Evolutionary conservation across 176 grass and related monocot genomes (phyloP).

Genomic region (Carex myosuroides): DNA sequence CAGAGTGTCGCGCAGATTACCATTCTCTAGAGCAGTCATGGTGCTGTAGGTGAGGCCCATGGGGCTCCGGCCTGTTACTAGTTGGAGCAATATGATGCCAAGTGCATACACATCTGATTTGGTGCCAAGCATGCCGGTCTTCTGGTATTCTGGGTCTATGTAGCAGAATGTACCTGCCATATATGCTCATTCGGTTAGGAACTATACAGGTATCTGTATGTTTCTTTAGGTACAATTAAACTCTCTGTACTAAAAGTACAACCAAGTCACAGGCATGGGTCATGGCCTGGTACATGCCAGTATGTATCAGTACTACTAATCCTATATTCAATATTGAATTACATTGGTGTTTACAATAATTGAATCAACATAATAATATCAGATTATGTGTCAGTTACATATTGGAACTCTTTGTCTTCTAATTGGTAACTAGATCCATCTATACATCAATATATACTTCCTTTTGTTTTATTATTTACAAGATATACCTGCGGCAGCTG

Average conservation of each 20-base stretch:
- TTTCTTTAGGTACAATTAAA: neutral
- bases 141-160: slow-evolving; percentile 94
- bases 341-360: neutral
- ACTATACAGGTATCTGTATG: neutral
- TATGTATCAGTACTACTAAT: neutral
- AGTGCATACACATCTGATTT: slow-evolving; percentile 89
- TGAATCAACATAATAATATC: neutral
- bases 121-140: slow-evolving; percentile 58
- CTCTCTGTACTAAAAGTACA: neutral
- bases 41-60: slow-evolving; percentile 69
- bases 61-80: slow-evolving; percentile 49
- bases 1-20: slow-evolving; percentile 35
- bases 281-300: too few relatives aligned
- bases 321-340: neutral
- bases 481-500: slow-evolving; percentile 43
- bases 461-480: neutral
- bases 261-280: neutral
- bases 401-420: neutral
- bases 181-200: neutral
- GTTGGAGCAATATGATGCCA: slow-evolving; percentile 67
- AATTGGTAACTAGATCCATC: neutral
- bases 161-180: slow-evolving; percentile 58
- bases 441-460: neutral
- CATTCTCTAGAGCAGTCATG: slow-evolving; percentile 48
- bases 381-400: neutral